Percentiles rank a stretch among this genome's conserved stretches.
phyloP scores from a whole-genome alignment of 75 land plant species.

The Picea sitchensis region DNA sequence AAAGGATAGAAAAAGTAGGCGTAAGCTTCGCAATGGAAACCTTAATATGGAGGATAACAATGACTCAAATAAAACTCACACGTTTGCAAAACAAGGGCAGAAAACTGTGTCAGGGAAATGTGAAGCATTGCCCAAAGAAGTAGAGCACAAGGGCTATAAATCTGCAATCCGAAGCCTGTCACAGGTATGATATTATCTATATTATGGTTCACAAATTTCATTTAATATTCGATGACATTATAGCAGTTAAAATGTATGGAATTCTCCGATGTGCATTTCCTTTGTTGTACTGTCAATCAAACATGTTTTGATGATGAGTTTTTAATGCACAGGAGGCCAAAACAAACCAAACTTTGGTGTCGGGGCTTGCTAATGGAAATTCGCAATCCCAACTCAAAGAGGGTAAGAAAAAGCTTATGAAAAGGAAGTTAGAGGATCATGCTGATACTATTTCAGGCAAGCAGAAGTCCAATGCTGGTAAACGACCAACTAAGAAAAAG shows the following conservation, averaged over 20 bases:
- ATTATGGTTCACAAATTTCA: background rate
- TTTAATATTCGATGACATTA: background rate
- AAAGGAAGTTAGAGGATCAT: slow-evolving; percentile 5
- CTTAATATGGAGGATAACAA: background rate
- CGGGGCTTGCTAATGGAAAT: background rate
- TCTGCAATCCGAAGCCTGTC: background rate
- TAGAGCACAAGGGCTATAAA: background rate
- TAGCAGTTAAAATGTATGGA: too few relatives aligned
- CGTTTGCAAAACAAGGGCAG: background rate
- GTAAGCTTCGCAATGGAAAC: background rate
- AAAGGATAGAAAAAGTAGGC: slow-evolving; percentile 10
- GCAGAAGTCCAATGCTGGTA: background rate
- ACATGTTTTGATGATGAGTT: background rate
- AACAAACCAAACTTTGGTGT: background rate
- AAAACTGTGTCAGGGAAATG: background rate
- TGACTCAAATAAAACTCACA: background rate
- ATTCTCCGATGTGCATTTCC: background rate
- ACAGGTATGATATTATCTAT: slow-evolving; percentile 9
- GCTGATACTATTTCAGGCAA: slow-evolving; percentile 8
- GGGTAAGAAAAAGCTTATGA: slow-evolving; percentile 7
- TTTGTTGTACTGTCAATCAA: background rate
- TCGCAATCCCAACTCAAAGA: background rate
- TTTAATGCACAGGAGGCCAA: slow-evolving; percentile 2
- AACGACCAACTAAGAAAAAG: slow-evolving; percentile 17
- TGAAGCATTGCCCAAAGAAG: background rate